These are phyloP conservation scores for Scheffersomyces lignosus DNA, from an alignment of 805 yeast species.

Conservation along the genomic window DNA sequence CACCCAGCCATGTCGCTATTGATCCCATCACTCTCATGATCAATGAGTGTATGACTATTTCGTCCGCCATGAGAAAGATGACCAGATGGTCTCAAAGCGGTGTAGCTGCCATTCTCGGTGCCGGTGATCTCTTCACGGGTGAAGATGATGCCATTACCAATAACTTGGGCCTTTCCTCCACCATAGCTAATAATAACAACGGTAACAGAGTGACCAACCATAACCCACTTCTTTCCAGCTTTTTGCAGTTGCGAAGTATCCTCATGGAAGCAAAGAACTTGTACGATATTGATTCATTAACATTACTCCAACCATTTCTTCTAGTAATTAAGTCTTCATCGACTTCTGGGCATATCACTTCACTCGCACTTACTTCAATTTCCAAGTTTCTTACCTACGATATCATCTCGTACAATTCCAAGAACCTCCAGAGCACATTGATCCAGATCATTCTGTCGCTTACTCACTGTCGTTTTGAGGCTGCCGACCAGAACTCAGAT, in stretches of 20 bases:
- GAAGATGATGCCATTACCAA: conserved; percentile 29
- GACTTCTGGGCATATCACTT: conserved; percentile 84
- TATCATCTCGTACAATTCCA: conserved; percentile 57
- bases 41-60: conserved; percentile 82
- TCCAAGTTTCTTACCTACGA: conserved; percentile 70
- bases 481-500: conserved; percentile 87
- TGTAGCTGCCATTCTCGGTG: conserved; percentile 82
- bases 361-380: conserved; percentile 74
- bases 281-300: conserved; percentile 63
- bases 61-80: conserved; percentile 84
- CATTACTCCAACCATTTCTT: conserved; percentile 83
- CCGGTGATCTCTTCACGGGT: conserved; percentile 53
- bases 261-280: conserved; percentile 55
- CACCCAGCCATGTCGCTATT: conserved; percentile 37
- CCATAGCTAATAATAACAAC: conserved; percentile 24
- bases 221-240: conserved; percentile 72
- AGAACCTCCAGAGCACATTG: conserved; percentile 56
- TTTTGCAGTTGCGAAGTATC: conserved; percentile 74
- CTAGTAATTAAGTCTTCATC: conserved; percentile 79
- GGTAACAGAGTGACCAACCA: conserved; percentile 20
- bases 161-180: conserved; percentile 19
- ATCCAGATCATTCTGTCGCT: conserved; percentile 71
- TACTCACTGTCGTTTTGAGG: conserved; percentile 94
- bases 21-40: conserved; percentile 82
- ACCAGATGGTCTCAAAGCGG: conserved; percentile 68